phyloP scores from a whole-genome alignment of 257 asterid genomes.

The Anisodus acutangulus region DNA sequence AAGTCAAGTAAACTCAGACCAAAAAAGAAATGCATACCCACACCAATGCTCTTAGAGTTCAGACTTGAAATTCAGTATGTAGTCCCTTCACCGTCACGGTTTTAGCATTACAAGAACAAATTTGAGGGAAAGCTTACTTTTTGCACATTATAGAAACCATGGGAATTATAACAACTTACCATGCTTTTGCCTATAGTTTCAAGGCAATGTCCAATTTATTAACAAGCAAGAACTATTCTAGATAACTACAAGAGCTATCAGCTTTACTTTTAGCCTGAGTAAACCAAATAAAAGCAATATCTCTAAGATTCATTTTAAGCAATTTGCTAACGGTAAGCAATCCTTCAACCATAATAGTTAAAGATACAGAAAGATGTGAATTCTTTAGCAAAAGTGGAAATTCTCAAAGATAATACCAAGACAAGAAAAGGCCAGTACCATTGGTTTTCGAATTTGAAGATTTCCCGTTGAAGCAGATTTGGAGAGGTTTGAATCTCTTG shows the following conservation, averaged over 20 bases:
- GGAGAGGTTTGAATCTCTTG: background rate
- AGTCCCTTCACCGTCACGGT: too few relatives aligned
- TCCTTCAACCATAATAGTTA: background rate
- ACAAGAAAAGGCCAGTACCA: background rate
- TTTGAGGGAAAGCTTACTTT: too few relatives aligned
- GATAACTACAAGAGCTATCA: background rate
- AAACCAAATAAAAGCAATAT: background rate
- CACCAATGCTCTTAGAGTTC: background rate
- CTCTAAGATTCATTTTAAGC: background rate
- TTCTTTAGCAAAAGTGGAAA: background rate
- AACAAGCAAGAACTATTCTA: background rate
- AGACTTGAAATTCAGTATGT: too few relatives aligned
- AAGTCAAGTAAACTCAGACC: background rate
- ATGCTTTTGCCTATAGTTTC: background rate
- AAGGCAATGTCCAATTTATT: background rate
- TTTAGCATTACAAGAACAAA: background rate
- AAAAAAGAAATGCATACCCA: background rate
- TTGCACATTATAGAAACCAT: too few relatives aligned
- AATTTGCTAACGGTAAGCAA: background rate
- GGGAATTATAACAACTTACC: background rate
- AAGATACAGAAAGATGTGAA: background rate
- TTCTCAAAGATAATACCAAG: background rate
- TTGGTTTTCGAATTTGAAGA: background rate
- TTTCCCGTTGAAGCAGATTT: background rate
- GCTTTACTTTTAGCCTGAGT: background rate